Conservation (phyloP, 257 asterid genomes). For the Lantana camara region DNA sequence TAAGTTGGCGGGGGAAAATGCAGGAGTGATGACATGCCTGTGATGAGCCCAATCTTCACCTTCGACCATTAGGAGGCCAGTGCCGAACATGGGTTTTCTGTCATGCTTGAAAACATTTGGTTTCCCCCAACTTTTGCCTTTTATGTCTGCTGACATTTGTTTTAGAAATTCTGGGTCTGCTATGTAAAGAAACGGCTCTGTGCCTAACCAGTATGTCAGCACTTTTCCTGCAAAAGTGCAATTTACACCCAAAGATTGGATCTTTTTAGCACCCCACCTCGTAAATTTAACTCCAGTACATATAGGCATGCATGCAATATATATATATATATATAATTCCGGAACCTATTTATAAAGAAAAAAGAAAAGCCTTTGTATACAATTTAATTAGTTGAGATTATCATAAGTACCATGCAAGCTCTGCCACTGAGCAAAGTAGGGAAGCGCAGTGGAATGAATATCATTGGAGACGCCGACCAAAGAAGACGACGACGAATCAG, state of each 20-base stretch:
- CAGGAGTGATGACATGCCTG: slow-evolving; percentile 77
- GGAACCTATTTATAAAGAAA: too few relatives aligned
- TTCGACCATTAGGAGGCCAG: slow-evolving; percentile 82
- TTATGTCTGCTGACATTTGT: slow-evolving; percentile 59
- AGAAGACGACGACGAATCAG: slow-evolving; percentile 13
- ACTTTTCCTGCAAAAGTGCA: slow-evolving; percentile 84
- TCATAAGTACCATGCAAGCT: slow-evolving; percentile 56
- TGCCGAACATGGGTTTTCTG: slow-evolving; percentile 89
- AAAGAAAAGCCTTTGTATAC: background rate
- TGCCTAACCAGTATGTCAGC: slow-evolving; percentile 78
- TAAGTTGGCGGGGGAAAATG: slow-evolving; percentile 72
- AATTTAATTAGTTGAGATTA: background rate
- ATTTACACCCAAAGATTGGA: background rate
- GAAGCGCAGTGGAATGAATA: slow-evolving; percentile 71
- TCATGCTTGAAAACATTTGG: slow-evolving; percentile 78
- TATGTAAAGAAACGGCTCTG: slow-evolving; percentile 82
- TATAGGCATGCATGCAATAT: background rate
- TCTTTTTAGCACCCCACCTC: background rate
- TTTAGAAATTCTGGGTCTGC: slow-evolving; percentile 82
- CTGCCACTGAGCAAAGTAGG: slow-evolving; percentile 75
- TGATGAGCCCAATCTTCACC: slow-evolving; percentile 95
- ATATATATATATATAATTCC: background rate
- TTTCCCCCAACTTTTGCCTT: slow-evolving; percentile 88
- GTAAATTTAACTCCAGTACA: background rate
- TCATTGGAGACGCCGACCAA: slow-evolving; percentile 42